phyloP scores from a whole-genome alignment of 148 eudicot genomes.

The Silene latifolia region DNA sequence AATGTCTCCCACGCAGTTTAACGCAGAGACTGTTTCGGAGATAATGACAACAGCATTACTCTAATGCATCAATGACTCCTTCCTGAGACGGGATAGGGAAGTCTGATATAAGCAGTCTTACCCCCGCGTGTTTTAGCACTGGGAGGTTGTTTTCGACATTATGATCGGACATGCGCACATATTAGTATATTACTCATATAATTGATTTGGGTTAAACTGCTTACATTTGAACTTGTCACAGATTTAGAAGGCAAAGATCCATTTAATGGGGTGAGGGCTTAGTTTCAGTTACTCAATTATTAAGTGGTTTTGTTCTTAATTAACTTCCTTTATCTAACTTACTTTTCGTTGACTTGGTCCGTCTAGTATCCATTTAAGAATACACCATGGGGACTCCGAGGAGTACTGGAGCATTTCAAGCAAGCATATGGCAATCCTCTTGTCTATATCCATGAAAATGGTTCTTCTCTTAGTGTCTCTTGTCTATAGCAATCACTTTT shows the following conservation, averaged over 20 bases:
- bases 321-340: background rate
- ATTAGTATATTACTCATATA: background rate
- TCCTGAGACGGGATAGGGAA: no score
- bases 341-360: background rate
- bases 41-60: no score
- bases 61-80: no score
- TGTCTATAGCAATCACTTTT: no score
- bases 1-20: no score
- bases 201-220: background rate
- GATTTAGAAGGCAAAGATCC: constrained; percentile 20
- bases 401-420: constrained; percentile 41
- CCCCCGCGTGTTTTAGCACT: no score
- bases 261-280: constrained; percentile 10
- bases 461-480: constrained; percentile 27
- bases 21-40: no score
- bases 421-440: constrained; percentile 46
- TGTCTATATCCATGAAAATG: constrained; percentile 51
- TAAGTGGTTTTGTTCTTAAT: background rate
- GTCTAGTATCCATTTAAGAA: constrained; percentile 8
- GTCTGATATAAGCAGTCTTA: no score
- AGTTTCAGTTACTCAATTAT: background rate
- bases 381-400: constrained; percentile 36
- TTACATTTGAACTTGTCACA: constrained; percentile 1
- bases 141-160: no score
- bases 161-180: no score